Base-by-base conservation (phyloP, 2,329 filamentous ascomycete species). In the Hypoxylon sp. region DNA sequence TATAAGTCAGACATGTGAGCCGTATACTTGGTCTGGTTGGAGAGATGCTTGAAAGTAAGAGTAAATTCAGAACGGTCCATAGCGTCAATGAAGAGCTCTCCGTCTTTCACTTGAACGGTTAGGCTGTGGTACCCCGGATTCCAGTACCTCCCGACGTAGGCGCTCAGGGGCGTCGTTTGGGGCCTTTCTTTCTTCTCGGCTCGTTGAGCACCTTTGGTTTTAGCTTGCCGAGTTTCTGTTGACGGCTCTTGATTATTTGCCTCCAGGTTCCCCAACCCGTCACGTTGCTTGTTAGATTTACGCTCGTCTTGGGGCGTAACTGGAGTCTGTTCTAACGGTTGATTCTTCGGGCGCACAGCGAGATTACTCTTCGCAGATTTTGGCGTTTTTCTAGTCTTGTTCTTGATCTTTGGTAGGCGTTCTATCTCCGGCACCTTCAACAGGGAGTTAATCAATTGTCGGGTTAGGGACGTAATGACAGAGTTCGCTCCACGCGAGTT, bases 41-140 rank as follows among this genome's bases (percentile, higher is more conserved):
- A 39, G 13, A 72, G 42, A 31, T 74, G 73, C 8, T 73, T 62
- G 19, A 76, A 74, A 2, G 32, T 62, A 8, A 75, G 19, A 2
- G 54, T 53, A 32, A 63, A 75, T 0, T 65, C 35, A 0, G 71
- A 70, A 1, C 74, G 70, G 39, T 76, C 73, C 2, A 57, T 55
- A 11, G 61, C 72, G 31, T 76, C 72, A 57, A 76, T 39, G 37
- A 72, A 75, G 21, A 76, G 71, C 48, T 68, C 68, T 7, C 46
- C 67, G 24, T 73, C 67, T 11, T 68, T 69, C 15, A 73, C 46
- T 13, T 63, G 17, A 2, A 76, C 72, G 0, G 51, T 65, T 13
- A 76, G 29, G 1, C 42, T 54, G 7, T 59, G 63, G 37, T 75
- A 76, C 1, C 74, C 74, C 0, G 71, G 69, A 32, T 75, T 61